Conservation (phyloP, 495 filamentous ascomycete genomes). For the Sphaerosporella brunnea region DNA sequence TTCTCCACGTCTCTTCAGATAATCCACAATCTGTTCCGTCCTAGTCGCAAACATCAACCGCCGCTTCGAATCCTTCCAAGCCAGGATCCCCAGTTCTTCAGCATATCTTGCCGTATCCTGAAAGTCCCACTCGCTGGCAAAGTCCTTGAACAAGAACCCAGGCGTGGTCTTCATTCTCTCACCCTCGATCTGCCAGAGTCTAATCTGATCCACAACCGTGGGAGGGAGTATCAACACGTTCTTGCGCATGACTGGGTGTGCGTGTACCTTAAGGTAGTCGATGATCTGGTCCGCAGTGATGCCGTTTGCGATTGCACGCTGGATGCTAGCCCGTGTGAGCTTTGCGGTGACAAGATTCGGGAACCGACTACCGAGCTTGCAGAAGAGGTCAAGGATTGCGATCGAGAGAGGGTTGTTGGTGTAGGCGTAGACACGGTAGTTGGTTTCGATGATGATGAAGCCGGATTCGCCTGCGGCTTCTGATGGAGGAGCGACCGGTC, state of each 20-base stretch:
- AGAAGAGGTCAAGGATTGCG: slow-evolving; percentile 80
- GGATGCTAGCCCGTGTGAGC: slow-evolving; percentile 70
- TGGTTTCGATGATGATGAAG: slow-evolving; percentile 95
- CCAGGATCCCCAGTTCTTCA: slow-evolving; percentile 76
- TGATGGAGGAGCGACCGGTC: slow-evolving; percentile 33
- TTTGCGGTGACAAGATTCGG: slow-evolving; percentile 82
- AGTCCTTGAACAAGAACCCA: slow-evolving; percentile 83
- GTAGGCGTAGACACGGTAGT: slow-evolving; percentile 95
- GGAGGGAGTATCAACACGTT: slow-evolving; percentile 59
- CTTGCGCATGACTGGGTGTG: slow-evolving; percentile 78
- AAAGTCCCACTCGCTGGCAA: slow-evolving; percentile 59
- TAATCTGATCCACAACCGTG: slow-evolving; percentile 92
- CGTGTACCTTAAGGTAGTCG: slow-evolving; percentile 67
- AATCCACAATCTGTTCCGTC: slow-evolving; percentile 66
- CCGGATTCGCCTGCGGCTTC: slow-evolving; percentile 38
- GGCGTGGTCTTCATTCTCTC: slow-evolving; percentile 69
- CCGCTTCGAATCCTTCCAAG: slow-evolving; percentile 65
- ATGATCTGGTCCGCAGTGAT: slow-evolving; percentile 94
- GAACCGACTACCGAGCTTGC: slow-evolving; percentile 66
- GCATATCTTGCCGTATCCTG: slow-evolving; percentile 58
- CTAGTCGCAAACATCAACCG: slow-evolving; percentile 74
- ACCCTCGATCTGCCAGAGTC: slow-evolving; percentile 92
- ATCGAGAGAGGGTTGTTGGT: slow-evolving; percentile 85
- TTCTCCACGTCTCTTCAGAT: slow-evolving; percentile 42
- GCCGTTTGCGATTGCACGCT: slow-evolving; percentile 66